These are phyloP conservation scores for Phytophthora pluvialis DNA, from an alignment of 352 stramenopile genomes.

Conservation along the genomic window DNA sequence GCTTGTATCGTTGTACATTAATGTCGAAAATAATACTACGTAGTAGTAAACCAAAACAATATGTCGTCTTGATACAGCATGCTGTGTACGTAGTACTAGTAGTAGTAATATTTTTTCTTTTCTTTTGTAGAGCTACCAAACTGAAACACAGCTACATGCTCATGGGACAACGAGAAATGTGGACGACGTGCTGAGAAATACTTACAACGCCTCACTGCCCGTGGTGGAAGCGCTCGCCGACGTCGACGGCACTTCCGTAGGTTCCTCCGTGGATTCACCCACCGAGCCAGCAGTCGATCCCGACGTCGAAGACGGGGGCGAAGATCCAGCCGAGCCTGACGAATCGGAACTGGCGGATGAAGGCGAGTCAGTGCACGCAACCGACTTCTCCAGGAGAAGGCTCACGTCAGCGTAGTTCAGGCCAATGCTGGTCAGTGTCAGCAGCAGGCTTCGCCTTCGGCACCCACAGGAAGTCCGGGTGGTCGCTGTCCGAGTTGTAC, in stretches of 20 bases:
- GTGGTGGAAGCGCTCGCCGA: conserved; percentile 16
- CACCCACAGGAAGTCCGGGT: conserved; percentile 53
- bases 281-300: conserved; percentile 3
- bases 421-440: conserved; percentile 29
- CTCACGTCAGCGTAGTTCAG: conserved; percentile 29
- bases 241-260: conserved; percentile 8
- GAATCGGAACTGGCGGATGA: conserved; percentile 1
- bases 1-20: too few relatives aligned
- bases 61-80: too few relatives aligned
- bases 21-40: too few relatives aligned
- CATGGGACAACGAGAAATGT: not conserved
- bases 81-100: too few relatives aligned
- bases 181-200: not conserved
- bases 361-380: conserved; percentile 17
- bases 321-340: conserved; percentile 2
- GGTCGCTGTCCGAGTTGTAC: conserved; percentile 34
- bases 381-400: conserved; percentile 25
- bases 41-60: too few relatives aligned
- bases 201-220: conserved; percentile 5
- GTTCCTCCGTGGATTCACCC: conserved; percentile 7
- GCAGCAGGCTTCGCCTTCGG: conserved; percentile 29
- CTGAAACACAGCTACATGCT: not conserved
- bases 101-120: not conserved
- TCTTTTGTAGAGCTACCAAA: not conserved
- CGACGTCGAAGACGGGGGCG: not conserved